Base-by-base conservation (phyloP, 1,284 basidiomycete species). In the Anthracocystis walkeri region DNA sequence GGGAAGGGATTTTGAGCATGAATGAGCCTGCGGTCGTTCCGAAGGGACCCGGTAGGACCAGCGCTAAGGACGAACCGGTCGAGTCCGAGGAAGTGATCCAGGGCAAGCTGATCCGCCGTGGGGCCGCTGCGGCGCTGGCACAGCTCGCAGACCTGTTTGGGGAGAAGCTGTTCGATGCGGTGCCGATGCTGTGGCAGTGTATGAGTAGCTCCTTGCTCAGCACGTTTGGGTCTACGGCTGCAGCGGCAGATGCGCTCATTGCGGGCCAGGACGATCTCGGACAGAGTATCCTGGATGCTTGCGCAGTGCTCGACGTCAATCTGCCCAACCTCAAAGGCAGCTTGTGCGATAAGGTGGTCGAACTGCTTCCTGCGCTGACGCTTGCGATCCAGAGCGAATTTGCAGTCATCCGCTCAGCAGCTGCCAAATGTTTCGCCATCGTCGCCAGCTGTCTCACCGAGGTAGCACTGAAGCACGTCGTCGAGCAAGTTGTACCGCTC, bases 151-250 rank as follows among this genome's bases (percentile, higher is more conserved):
- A 87, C 3, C 89, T 89, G 71, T 98, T 99, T 79, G 94, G 93
- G 1, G 85, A 90, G 2, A 86, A 86, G 11, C 87, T 98, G 25
- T 88, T 99, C 51, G 89, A 91, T 0, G 87, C 89, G 14, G 90
- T 97, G 23, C 95, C 96, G 2, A 93, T 91, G 76, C 92, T 97
- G 88, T 99, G 96, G 95, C 90, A 92, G 51, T 94, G 93, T 18
- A 93, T 97, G 90, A 91, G 91, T 20, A 91, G 91, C 33, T 91
- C 93, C 21, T 85, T 97, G 35, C 79, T 92, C 41, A 89, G 89
- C 61, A 89, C 90, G n/a, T 94, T 92, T 71, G 75, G 62, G 64
- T 86, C 88, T 58, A 90, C 92, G 91, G 82, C 61, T 89, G 23
- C 55, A 1, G 58, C 60, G 1, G 65, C 62, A 2, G 71, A 80